phyloP scores from a whole-genome alignment of 208 protist genomes.

The Novymonas esmeraldas region DNA sequence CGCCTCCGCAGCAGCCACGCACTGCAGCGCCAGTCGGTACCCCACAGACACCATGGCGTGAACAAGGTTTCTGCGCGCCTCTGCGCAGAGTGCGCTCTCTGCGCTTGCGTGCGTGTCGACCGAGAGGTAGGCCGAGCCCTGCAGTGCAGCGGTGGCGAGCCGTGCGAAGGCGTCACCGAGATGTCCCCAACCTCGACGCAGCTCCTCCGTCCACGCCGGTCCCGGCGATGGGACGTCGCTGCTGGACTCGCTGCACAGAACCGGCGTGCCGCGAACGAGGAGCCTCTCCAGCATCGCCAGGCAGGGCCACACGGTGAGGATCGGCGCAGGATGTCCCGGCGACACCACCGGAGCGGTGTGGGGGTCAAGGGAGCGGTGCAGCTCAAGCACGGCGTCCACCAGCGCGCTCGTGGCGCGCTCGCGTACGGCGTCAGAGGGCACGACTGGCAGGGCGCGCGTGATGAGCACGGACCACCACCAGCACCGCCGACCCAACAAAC shows the following conservation, averaged over 20 bases:
- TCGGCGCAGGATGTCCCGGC: background rate
- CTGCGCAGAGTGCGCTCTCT: too few species aligned
- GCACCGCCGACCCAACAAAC: slow-evolving; percentile 8
- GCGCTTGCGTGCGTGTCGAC: too few species aligned
- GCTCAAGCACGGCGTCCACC: background rate
- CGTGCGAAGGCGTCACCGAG: background rate
- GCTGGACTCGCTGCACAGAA: background rate
- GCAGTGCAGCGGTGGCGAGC: background rate
- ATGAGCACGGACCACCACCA: slow-evolving; percentile 29
- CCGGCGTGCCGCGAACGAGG: slow-evolving; percentile 9
- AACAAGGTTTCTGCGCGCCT: background rate
- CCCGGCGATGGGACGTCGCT: background rate
- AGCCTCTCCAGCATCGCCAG: slow-evolving; percentile 17
- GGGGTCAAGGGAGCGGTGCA: background rate
- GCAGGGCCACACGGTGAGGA: background rate
- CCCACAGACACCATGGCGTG: slow-evolving; percentile 7
- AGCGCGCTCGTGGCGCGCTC: slow-evolving; percentile 5
- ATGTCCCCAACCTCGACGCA: slow-evolving; percentile 1
- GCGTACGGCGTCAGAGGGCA: slow-evolving; percentile 3
- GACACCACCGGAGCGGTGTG: background rate
- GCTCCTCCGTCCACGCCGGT: slow-evolving; percentile 5
- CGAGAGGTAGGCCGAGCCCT: background rate
- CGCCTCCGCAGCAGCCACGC: slow-evolving; percentile 5
- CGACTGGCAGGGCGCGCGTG: slow-evolving; percentile 13
- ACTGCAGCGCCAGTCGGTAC: slow-evolving; percentile 13